Conservation (phyloP, 176 grass and related monocot species). For the Hsuehochloa calcarea region DNA sequence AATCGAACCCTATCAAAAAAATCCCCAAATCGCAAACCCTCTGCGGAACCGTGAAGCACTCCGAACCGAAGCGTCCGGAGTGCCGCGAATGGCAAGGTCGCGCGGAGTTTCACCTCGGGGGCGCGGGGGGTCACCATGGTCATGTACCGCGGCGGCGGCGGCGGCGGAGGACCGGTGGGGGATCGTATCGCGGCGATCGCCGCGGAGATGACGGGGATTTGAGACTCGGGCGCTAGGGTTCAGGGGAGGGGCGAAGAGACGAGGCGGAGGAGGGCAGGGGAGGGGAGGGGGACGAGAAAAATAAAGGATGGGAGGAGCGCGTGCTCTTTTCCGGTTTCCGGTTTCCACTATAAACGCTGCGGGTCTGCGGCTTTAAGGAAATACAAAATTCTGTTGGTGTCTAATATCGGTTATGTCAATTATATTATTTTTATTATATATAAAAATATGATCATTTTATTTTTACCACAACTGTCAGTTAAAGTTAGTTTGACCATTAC, state of each 20-base stretch:
- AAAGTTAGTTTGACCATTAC: too few relatives aligned
- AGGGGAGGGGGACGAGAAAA: too few relatives aligned
- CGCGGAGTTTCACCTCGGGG: constrained; percentile 38
- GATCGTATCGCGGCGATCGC: constrained; percentile 30
- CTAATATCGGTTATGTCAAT: too few relatives aligned
- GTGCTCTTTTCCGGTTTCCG: neutral
- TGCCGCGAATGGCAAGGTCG: neutral
- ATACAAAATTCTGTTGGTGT: neutral
- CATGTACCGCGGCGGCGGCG: constrained; percentile 6
- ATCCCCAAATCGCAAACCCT: constrained; percentile 18
- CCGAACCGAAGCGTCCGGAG: neutral
- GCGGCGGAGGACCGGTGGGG: neutral
- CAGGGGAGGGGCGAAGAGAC: constrained; percentile 21
- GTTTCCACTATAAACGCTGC: neutral
- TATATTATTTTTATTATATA: too few relatives aligned
- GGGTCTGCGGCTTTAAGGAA: neutral
- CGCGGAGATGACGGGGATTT: neutral
- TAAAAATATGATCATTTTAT: too few relatives aligned
- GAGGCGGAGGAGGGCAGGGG: neutral
- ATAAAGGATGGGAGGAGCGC: neutral
- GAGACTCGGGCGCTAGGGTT: constrained; percentile 32
- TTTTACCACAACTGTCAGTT: too few relatives aligned
- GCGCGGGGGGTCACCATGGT: constrained; percentile 52
- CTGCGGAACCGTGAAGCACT: neutral
- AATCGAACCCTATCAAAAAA: neutral